Conservation (phyloP, 2,329 filamentous ascomycete species). For the Fusarium sp. region DNA sequence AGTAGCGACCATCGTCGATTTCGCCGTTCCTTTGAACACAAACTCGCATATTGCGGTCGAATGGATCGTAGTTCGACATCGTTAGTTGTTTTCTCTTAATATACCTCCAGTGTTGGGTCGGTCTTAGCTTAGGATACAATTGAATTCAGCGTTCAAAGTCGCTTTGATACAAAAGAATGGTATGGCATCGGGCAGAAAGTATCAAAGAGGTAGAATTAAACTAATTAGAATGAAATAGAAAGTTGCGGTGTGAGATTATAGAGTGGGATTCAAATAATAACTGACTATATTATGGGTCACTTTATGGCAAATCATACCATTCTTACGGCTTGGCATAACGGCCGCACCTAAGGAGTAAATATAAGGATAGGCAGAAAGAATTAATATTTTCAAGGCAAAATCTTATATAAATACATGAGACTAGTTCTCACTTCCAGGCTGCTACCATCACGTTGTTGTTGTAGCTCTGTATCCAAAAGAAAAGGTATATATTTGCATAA, state of each 20-base stretch:
- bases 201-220: not conserved
- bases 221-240: too few species aligned
- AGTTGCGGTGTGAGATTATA: not conserved
- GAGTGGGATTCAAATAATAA: not conserved
- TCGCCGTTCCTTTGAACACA: not conserved
- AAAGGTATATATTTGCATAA: too few species aligned
- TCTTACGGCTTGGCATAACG: not conserved
- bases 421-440: too few species aligned
- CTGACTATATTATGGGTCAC: not conserved
- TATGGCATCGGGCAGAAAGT: too few species aligned
- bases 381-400: not conserved
- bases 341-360: too few species aligned
- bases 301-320: not conserved
- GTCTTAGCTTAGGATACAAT: too few species aligned
- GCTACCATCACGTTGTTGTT: accelerated
- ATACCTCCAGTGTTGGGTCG: not conserved
- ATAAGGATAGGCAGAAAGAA: not conserved
- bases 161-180: too few species aligned
- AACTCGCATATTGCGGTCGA: not conserved
- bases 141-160: too few species aligned
- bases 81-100: not conserved
- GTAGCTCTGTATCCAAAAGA: accelerated
- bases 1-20: not conserved
- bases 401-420: not conserved
- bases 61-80: not conserved